Conservation (phyloP, 2,329 filamentous ascomycete species). For the Ophiostoma ips region DNA sequence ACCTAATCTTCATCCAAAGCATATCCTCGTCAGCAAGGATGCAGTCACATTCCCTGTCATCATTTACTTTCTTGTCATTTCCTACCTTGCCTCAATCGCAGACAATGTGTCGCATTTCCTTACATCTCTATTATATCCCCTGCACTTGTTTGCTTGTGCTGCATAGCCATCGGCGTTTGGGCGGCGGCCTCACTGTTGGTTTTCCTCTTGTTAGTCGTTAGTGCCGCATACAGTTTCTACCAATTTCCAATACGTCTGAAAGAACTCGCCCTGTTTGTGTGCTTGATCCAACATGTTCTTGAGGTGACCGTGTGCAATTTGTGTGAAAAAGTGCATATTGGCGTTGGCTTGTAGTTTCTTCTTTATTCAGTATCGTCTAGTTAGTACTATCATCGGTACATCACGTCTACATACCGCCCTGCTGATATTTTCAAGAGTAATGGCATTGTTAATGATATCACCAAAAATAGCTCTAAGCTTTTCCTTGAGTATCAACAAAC, state of each 20-base stretch:
- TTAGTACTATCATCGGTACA: no score
- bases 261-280: neutral
- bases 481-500: no score
- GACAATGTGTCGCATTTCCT: neutral
- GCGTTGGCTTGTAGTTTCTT: no score
- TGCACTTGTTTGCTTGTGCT: neutral
- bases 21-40: neutral
- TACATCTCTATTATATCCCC: neutral
- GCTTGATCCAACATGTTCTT: neutral
- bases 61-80: neutral
- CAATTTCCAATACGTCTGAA: neutral
- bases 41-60: neutral
- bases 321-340: no score
- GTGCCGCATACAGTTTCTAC: neutral
- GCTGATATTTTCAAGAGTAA: no score
- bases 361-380: no score
- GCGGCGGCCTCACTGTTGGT: neutral
- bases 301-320: no score
- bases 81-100: neutral
- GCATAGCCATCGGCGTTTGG: constrained; percentile 1
- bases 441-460: no score
- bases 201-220: neutral
- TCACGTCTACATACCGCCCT: no score
- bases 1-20: no score
- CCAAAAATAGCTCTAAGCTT: no score